Conservation (phyloP, 805 yeast species). For the Pichia nakasei region DNA sequence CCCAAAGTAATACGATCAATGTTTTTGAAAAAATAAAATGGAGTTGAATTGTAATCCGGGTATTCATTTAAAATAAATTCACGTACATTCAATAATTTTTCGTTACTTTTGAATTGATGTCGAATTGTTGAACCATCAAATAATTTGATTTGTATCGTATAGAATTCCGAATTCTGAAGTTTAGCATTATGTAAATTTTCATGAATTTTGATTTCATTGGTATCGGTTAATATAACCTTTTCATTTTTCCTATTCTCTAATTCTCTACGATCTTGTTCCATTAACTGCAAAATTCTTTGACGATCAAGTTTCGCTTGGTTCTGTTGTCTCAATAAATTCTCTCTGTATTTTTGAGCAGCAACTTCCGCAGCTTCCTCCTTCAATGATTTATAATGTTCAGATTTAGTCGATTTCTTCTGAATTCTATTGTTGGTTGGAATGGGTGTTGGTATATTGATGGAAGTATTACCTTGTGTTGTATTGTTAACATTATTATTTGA, state of each 20-base stretch:
- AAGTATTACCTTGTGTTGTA: too few species aligned
- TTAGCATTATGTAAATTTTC: conserved; percentile 18
- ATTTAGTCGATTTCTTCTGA: neutral
- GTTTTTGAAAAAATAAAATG: conserved; percentile 42
- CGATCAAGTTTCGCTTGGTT: conserved; percentile 39
- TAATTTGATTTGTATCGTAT: conserved; percentile 42
- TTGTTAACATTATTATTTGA: neutral
- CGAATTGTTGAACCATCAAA: conserved; percentile 57
- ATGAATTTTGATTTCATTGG: conserved; percentile 8
- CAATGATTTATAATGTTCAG: conserved; percentile 14
- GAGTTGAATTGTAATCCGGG: conserved; percentile 39
- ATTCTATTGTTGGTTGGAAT: neutral
- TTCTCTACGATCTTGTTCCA: conserved; percentile 40
- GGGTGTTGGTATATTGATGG: neutral
- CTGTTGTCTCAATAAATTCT: conserved; percentile 30
- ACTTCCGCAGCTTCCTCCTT: conserved; percentile 35
- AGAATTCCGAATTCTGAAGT: conserved; percentile 32
- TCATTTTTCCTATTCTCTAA: conserved; percentile 7
- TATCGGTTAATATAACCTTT: neutral
- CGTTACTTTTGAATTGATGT: conserved; percentile 37
- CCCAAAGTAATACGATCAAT: conserved; percentile 58
- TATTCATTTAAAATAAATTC: conserved; percentile 43
- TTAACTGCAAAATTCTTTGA: conserved; percentile 42
- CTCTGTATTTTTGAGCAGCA: conserved; percentile 30
- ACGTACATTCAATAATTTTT: conserved; percentile 50